A percentile compares a stretch with the other conserved stretches of the same genome.
Conservation (phyloP, 805 yeast genomes). For the Scheffersomyces stipitis region DNA sequence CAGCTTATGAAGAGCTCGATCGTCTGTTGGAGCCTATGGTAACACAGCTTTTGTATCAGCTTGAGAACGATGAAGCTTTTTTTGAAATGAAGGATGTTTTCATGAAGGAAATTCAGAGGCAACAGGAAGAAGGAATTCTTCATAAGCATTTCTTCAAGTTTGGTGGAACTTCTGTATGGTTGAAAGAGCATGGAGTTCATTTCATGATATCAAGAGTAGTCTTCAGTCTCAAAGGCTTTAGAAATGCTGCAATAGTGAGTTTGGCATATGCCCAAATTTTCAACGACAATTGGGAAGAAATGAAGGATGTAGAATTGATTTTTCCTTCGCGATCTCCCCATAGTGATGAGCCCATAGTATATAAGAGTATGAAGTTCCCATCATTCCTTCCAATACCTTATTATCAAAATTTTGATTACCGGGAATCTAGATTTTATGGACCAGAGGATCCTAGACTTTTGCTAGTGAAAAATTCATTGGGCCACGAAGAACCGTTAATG, state of each 20-base stretch:
- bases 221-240: constrained; percentile 8
- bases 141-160: constrained; percentile 11
- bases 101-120: constrained; percentile 1
- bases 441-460: constrained; percentile 31
- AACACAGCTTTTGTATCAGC: constrained; percentile 4
- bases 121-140: neutral
- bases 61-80: constrained; percentile 9
- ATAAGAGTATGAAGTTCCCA: constrained; percentile 9
- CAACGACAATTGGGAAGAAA: constrained; percentile 13
- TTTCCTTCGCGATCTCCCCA: constrained; percentile 17
- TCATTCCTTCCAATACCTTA: constrained; percentile 11
- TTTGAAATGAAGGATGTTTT: constrained; percentile 5
- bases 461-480: constrained; percentile 19
- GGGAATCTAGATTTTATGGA: constrained; percentile 17
- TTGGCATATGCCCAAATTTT: constrained; percentile 12
- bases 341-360: constrained; percentile 9
- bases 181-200: constrained; percentile 15
- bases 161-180: constrained; percentile 14
- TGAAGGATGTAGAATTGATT: constrained; percentile 17
- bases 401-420: constrained; percentile 7
- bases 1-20: no score
- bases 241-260: constrained; percentile 7
- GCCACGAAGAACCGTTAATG: constrained; percentile 28
- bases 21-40: no score
- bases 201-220: constrained; percentile 12